phyloP scores from a whole-genome alignment of 2,329 filamentous ascomycete genomes.

The Ophiosphaerella narmari region DNA sequence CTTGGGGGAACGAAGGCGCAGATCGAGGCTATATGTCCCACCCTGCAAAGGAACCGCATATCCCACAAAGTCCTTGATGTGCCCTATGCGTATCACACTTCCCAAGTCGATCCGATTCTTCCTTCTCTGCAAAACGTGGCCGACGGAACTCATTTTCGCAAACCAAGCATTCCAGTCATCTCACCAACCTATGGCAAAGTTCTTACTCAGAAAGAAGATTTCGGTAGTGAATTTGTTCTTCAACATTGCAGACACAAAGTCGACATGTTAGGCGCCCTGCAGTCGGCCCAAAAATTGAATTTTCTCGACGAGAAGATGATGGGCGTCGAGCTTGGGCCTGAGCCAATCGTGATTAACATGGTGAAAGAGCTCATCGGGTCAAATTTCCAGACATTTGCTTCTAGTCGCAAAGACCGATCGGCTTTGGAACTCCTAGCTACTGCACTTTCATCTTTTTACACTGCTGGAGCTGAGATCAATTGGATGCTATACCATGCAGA shows the following conservation, averaged over 20 bases:
- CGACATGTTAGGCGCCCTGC: slow-evolving; percentile 52
- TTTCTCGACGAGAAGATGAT: slow-evolving; percentile 20
- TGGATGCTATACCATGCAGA: slow-evolving; percentile 62
- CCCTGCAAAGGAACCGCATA: not conserved
- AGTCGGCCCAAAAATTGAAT: slow-evolving; percentile 21
- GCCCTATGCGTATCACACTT: slow-evolving; percentile 24
- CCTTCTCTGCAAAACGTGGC: slow-evolving; percentile 42
- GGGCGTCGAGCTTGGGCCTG: slow-evolving; percentile 21
- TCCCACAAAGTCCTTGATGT: slow-evolving; percentile 12
- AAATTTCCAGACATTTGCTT: slow-evolving; percentile 3
- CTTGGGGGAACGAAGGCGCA: slow-evolving; percentile 27
- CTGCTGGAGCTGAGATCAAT: slow-evolving; percentile 58
- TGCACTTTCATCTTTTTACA: slow-evolving; percentile 55
- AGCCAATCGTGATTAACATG: slow-evolving; percentile 9
- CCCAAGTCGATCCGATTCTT: slow-evolving; percentile 50
- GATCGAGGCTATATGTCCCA: slow-evolving; percentile 1
- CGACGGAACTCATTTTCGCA: slow-evolving; percentile 18
- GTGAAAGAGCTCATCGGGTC: slow-evolving; percentile 28
- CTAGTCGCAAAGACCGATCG: slow-evolving; percentile 1
- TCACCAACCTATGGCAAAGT: slow-evolving; percentile 52
- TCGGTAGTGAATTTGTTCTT: slow-evolving; percentile 20
- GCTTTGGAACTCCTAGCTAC: slow-evolving; percentile 25
- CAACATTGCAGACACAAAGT: slow-evolving; percentile 47
- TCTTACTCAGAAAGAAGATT: slow-evolving; percentile 41
- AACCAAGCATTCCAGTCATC: slow-evolving; percentile 45